Evolutionary conservation across 768 basidiomycete genomes (phyloP).

Genomic region (Termitomyces sp.): DNA sequence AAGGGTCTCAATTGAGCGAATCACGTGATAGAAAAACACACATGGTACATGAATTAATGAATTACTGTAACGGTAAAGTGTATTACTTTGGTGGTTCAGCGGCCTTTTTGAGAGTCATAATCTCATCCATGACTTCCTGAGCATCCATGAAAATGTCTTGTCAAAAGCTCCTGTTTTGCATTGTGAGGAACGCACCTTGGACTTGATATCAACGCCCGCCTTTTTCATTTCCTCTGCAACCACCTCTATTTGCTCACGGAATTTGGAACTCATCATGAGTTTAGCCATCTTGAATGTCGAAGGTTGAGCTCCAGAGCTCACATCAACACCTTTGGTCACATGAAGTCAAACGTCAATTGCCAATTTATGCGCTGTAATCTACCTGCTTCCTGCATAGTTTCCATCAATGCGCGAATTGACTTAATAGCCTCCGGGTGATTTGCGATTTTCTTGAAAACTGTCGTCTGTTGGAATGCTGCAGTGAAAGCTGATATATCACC

Average conservation of each 20-base stretch:
- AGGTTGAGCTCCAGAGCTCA: constrained; percentile 35
- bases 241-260: constrained; percentile 39
- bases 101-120: constrained; percentile 25
- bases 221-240: constrained; percentile 47
- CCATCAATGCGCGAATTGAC: constrained; percentile 39
- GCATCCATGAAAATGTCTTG: background rate
- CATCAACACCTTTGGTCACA: constrained; percentile 38
- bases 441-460: constrained; percentile 41
- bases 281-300: constrained; percentile 50
- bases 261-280: constrained; percentile 46
- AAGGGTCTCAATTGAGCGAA: background rate
- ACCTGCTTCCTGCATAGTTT: constrained; percentile 46
- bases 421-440: constrained; percentile 43
- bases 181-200: constrained; percentile 36
- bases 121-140: constrained; percentile 44
- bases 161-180: background rate
- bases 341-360: background rate
- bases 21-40: background rate
- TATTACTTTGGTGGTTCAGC: constrained; percentile 12
- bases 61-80: background rate
- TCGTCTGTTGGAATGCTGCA: constrained; percentile 38
- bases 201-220: constrained; percentile 53
- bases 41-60: too few species aligned
- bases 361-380: constrained; percentile 1
- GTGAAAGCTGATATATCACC: constrained; percentile 27